Evolutionary conservation across 2,329 filamentous ascomycete species (phyloP), one percentile per base, ranked within the genome.

Genomic region (Pseudogymnoascus sp.): DNA sequence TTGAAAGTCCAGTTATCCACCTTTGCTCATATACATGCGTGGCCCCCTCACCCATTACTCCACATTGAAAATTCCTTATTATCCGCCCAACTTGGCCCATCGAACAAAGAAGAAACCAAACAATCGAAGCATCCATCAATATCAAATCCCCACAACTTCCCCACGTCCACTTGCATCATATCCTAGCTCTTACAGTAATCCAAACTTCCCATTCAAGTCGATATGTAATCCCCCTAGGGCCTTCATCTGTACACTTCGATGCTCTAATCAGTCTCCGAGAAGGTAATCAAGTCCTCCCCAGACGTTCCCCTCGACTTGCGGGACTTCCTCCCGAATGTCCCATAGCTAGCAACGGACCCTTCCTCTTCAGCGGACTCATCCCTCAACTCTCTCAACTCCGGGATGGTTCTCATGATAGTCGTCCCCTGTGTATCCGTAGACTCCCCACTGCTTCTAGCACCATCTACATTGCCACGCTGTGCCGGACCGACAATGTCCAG

Each of bases 161-260:
- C 2, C 46, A 11, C 46, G 4, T 31, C 46, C 46, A 31, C 26
- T 10, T 53, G 26, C 14, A 16, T 16, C 14, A 53, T 53, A 53
- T 53, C 46, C 46, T 53, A 53, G 31, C 8, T 24, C n/a, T 16
- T 53, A 31, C 46, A 53, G 46, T 53, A 53, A 31, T 53, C 46
- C 46, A 53, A 53, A 53, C 46, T 10, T 53, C 26, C 46, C n/a
- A 53, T 53, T 53, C 46, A 53, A 53, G 22, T 53, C 46, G 46
- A 53, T 31, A 53, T 53, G 46, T 53, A 53, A 31, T 24, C 5
- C n/a, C 26, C 8, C 26, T 6, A 31, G 24, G 26, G 14, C 46
- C 8, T 4, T 53, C 46, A 53, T 28, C 7, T 26, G 28, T 28
- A 10, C 26, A 53, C 5, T n/a, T 14, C 10, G 43, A 19, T 28